Evolutionary conservation across 1,139 yeast species (phyloP), one percentile per base, ranked within the genome.

Genomic region (Suhomyces kunorum): DNA sequence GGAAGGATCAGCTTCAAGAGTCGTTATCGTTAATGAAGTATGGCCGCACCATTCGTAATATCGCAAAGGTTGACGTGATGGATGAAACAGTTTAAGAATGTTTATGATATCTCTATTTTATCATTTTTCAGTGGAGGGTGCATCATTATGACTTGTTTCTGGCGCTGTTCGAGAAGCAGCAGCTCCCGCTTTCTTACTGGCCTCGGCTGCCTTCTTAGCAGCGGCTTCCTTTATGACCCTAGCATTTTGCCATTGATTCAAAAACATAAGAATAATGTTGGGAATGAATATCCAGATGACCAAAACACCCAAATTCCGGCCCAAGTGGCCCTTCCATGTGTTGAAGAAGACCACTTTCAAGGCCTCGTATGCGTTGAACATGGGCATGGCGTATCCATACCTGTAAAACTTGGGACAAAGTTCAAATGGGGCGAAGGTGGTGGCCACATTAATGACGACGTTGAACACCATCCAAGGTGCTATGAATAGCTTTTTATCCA

Each of bases 331-430:
- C 54, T 74, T 80, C 58, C 78, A 74, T 2, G 82, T 60, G 51
- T 80, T 64, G 48, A 80, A 74, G 42, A 83, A 68, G 12, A 83
- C 68, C 3, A 82, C 83, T 53, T 76, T 75, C 49, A 69, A 68
- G 15, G 79, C 68, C 44, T 78, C 81, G 36, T 71, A 74, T 0
- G 80, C 74, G 49, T 82, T 81, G 54, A 74, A 77, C 51, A 83
- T 71, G 1, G 90, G 90, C 63, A 81, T 63, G 20, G 77, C 82
- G 53, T 81, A 81, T 7, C 89, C 88, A 57, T 75, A 80, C 35
- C 79, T 61, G 59, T 74, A 84, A 47, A 83, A 80, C 15, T 58
- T 53, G 3, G 80, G 78, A 28, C 67, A 59, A 35, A 83, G 59
- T 2, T 67, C 80, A 51, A 82, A 56, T 2, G 89, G 82, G 24